Evolutionary conservation across 2,329 filamentous ascomycete genomes (phyloP).

Genomic region (Trichoderma sp.): DNA sequence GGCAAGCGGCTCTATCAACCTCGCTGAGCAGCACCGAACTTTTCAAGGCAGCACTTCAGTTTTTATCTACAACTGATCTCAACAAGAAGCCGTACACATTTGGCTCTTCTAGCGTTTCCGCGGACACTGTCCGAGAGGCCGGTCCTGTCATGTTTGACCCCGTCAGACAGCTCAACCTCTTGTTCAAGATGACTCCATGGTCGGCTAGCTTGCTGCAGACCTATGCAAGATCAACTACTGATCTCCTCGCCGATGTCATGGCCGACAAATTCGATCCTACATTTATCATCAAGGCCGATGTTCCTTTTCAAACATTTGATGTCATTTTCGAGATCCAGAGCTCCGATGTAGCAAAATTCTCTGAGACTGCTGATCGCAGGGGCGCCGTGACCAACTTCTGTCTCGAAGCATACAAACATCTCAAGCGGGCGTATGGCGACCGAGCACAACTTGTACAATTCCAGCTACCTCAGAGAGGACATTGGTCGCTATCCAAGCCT

Average conservation of each 20-base stretch:
- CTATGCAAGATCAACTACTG: slow-evolving; percentile 73
- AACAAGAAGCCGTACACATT: slow-evolving; percentile 64
- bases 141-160: slow-evolving; percentile 79
- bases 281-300: slow-evolving; percentile 69
- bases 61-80: slow-evolving; percentile 74
- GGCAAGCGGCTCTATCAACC: slow-evolving; percentile 70
- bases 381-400: slow-evolving; percentile 50
- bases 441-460: slow-evolving; percentile 70
- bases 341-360: slow-evolving; percentile 31
- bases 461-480: slow-evolving; percentile 38
- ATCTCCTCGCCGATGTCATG: slow-evolving; percentile 70
- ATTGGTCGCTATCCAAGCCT: slow-evolving; percentile 34
- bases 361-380: slow-evolving; percentile 41
- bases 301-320: slow-evolving; percentile 59
- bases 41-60: slow-evolving; percentile 93
- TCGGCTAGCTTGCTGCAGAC: slow-evolving; percentile 73
- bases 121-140: slow-evolving; percentile 44
- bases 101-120: slow-evolving; percentile 35
- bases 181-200: slow-evolving; percentile 89
- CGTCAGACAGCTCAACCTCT: slow-evolving; percentile 71
- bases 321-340: slow-evolving; percentile 42
- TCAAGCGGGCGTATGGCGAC: slow-evolving; percentile 74
- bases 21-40: slow-evolving; percentile 89
- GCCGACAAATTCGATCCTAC: slow-evolving; percentile 81
- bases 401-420: slow-evolving; percentile 61